phyloP scores from a whole-genome alignment of 1,139 yeast genomes.

The Taphrina pruni region DNA sequence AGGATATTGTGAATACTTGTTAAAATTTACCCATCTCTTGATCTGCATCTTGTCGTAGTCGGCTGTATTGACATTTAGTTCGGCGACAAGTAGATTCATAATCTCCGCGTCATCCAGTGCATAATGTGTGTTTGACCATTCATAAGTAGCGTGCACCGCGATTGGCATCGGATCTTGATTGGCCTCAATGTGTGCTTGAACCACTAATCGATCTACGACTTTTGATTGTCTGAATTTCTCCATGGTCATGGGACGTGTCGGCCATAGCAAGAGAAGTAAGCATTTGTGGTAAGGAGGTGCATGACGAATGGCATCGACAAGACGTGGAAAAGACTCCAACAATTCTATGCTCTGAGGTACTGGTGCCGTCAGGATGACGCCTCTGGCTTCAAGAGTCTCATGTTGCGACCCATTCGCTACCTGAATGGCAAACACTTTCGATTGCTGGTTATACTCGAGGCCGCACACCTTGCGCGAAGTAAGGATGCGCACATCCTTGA shows the following conservation, averaged over 20 bases:
- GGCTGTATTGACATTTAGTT: neutral
- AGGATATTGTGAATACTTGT: neutral
- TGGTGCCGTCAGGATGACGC: slow-evolving; percentile 26
- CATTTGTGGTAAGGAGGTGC: slow-evolving; percentile 16
- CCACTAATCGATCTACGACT: neutral
- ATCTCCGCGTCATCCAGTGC: neutral
- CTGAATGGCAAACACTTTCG: neutral
- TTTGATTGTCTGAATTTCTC: neutral
- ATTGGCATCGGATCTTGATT: slow-evolving; percentile 24
- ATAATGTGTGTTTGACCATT: slow-evolving; percentile 24
- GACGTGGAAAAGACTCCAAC: neutral
- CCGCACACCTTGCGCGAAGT: slow-evolving; percentile 7
- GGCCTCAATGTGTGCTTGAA: slow-evolving; percentile 21
- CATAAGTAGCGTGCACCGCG: slow-evolving; percentile 24
- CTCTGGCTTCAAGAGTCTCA: neutral
- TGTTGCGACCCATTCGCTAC: neutral
- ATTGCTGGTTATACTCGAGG: neutral
- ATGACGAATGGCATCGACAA: neutral
- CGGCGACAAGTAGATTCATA: neutral
- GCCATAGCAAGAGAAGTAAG: slow-evolving; percentile 29
- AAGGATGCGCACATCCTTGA: slow-evolving; percentile 3
- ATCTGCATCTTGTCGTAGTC: slow-evolving; percentile 27
- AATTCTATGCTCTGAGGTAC: slow-evolving; percentile 26
- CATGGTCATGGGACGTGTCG: slow-evolving; percentile 8
- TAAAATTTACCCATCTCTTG: slow-evolving; percentile 26